Percentiles rank a stretch among this genome's conserved stretches.
Conservation (phyloP, 257 asterid genomes). For the Primulina tabacum region DNA sequence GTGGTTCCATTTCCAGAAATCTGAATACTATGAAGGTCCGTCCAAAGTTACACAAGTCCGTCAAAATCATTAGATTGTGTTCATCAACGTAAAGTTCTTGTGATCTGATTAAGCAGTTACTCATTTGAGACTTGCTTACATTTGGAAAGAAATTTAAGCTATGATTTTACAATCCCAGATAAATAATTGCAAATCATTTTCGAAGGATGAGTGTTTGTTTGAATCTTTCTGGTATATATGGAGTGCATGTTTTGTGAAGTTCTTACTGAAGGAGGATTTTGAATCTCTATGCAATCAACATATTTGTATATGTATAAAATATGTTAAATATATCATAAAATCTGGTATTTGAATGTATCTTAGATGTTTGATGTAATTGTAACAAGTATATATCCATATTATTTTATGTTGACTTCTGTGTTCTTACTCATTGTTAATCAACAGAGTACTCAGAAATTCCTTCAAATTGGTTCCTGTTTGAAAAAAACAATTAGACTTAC, state of each 20-base stretch:
- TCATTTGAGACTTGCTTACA: background rate
- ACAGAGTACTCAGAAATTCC: too few species aligned
- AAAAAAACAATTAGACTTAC: too few species aligned
- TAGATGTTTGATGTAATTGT: background rate
- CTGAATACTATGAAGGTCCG: constrained; percentile 18
- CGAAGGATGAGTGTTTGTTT: background rate
- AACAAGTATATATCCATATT: background rate
- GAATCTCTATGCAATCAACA: background rate
- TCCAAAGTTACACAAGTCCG: background rate
- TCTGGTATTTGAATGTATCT: too few species aligned
- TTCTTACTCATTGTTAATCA: background rate
- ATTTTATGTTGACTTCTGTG: too few species aligned
- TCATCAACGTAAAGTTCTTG: constrained; percentile 20
- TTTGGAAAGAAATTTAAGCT: background rate
- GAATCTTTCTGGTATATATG: background rate
- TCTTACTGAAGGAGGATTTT: background rate
- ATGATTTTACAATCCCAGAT: background rate
- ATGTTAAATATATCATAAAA: too few species aligned
- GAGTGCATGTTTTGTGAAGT: background rate
- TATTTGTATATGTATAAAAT: background rate
- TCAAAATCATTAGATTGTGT: constrained; percentile 3
- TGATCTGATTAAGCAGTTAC: background rate
- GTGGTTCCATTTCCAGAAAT: constrained; percentile 82
- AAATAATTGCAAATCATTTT: background rate
- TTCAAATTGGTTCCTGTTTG: too few species aligned